Conservation (phyloP, 805 yeast genomes). For the Spathaspora sp. region DNA sequence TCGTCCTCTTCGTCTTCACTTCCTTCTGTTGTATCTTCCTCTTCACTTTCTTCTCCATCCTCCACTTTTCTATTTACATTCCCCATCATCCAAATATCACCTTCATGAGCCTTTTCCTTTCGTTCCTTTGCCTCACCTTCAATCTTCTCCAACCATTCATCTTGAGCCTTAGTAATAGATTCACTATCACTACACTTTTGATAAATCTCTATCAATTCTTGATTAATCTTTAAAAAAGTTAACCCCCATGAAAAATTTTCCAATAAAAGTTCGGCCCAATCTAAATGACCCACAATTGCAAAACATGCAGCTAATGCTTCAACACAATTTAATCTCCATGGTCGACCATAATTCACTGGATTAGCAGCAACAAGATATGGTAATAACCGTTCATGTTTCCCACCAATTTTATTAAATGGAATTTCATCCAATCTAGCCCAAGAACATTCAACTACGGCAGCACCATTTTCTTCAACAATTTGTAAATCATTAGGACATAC, state of each 20-base stretch:
- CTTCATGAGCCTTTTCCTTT: slow-evolving; percentile 47
- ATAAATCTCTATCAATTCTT: slow-evolving; percentile 71
- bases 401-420: slow-evolving; percentile 93
- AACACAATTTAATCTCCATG: slow-evolving; percentile 94
- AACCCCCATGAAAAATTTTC: slow-evolving; percentile 90
- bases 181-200: slow-evolving; percentile 77
- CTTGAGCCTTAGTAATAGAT: slow-evolving; percentile 69
- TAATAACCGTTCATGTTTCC: slow-evolving; percentile 76
- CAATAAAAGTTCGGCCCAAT: slow-evolving; percentile 80
- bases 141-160: slow-evolving; percentile 63
- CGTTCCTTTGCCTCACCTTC: slow-evolving; percentile 66
- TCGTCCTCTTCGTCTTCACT: slow-evolving; percentile 8
- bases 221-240: slow-evolving; percentile 79
- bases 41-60: slow-evolving; percentile 3
- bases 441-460: slow-evolving; percentile 98
- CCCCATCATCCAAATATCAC: slow-evolving; percentile 76
- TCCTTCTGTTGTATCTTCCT: slow-evolving; percentile 10
- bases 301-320: slow-evolving; percentile 97
- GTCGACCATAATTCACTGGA: slow-evolving; percentile 94
- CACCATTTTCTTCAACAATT: slow-evolving; percentile 76
- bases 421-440: slow-evolving; percentile 98
- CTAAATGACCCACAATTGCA: slow-evolving; percentile 86
- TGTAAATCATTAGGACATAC: slow-evolving; percentile 86
- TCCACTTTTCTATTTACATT: slow-evolving; percentile 54
- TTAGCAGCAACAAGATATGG: slow-evolving; percentile 96